These are phyloP conservation scores for Backusella macrospora DNA, from an alignment of 192 early-diverging fungal species.

Conservation along the genomic window DNA sequence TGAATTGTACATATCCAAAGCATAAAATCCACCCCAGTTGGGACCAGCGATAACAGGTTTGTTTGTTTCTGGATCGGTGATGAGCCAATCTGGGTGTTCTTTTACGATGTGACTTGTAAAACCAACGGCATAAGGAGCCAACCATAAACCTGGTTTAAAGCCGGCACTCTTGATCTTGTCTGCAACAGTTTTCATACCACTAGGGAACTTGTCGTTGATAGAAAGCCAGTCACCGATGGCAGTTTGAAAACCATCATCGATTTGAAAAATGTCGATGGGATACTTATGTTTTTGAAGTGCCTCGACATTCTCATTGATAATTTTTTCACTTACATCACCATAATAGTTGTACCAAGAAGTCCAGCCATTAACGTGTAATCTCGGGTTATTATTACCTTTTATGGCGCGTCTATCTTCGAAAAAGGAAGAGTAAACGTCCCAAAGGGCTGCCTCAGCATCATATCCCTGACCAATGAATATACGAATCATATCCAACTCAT, in stretches of 20 bases:
- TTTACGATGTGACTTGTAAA: slow-evolving; percentile 43
- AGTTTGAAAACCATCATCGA: slow-evolving; percentile 55
- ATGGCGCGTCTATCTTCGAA: slow-evolving; percentile 31
- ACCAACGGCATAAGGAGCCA: slow-evolving; percentile 50
- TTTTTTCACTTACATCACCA: slow-evolving; percentile 47
- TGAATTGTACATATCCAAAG: slow-evolving; percentile 50
- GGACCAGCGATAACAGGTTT: slow-evolving; percentile 38
- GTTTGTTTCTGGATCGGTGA: slow-evolving; percentile 25
- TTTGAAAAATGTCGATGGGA: slow-evolving; percentile 54
- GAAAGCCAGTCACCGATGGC: slow-evolving; percentile 55
- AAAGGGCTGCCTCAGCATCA: slow-evolving; percentile 30
- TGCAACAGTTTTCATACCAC: slow-evolving; percentile 47
- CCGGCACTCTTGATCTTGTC: slow-evolving; percentile 39
- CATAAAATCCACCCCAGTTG: slow-evolving; percentile 47
- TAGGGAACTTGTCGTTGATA: slow-evolving; percentile 48
- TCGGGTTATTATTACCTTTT: slow-evolving; percentile 25
- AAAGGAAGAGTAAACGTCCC: slow-evolving; percentile 39
- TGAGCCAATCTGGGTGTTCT: slow-evolving; percentile 52
- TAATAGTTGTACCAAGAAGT: slow-evolving; percentile 60
- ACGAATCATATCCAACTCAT: slow-evolving; percentile 12
- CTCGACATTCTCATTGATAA: slow-evolving; percentile 43
- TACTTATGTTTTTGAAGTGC: slow-evolving; percentile 34
- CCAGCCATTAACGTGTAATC: slow-evolving; percentile 48
- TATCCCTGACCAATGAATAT: slow-evolving; percentile 34
- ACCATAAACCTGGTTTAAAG: slow-evolving; percentile 48